A percentile compares a stretch with the other conserved stretches of the same genome.
Conservation (phyloP, 768 basidiomycete genomes). For the Lactarius deliciosus region DNA sequence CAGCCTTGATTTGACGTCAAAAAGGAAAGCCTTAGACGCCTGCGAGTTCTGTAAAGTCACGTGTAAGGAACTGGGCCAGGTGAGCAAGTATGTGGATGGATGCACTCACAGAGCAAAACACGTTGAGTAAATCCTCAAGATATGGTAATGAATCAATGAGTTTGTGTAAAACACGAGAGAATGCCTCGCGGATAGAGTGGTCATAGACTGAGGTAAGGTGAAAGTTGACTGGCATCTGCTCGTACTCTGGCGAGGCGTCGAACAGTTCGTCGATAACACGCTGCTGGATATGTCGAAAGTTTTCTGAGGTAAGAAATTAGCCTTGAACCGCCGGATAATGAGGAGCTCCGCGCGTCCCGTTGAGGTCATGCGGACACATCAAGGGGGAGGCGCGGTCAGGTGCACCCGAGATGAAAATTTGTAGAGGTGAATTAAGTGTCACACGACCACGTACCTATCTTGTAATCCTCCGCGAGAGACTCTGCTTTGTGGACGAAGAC, state of each 20-base stretch:
- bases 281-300: slow-evolving; percentile 88
- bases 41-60: slow-evolving; percentile 67
- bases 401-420: slow-evolving; percentile 15
- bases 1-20: slow-evolving; percentile 79
- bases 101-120: slow-evolving; percentile 68
- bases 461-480: slow-evolving; percentile 86
- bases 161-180: slow-evolving; percentile 86
- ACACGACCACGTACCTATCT: slow-evolving; percentile 59
- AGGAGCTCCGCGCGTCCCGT: not conserved
- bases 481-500: slow-evolving; percentile 97
- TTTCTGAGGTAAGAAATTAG: slow-evolving; percentile 52
- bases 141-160: slow-evolving; percentile 81
- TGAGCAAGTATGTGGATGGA: no score
- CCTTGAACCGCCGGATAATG: not conserved
- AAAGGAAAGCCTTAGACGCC: slow-evolving; percentile 91
- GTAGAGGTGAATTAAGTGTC: slow-evolving; percentile 8
- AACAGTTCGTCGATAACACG: slow-evolving; percentile 79
- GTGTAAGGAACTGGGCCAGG: not conserved
- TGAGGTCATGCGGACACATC: slow-evolving; percentile 5
- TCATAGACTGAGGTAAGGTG: slow-evolving; percentile 93
- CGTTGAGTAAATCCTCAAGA: slow-evolving; percentile 84
- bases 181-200: slow-evolving; percentile 87
- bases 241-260: slow-evolving; percentile 74
- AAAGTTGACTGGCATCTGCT: slow-evolving; percentile 79
- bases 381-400: not conserved